A percentile compares a stretch with the other conserved stretches of the same genome.
Conservation (phyloP, 2,329 filamentous ascomycete genomes). For the Diplodia seriata region DNA sequence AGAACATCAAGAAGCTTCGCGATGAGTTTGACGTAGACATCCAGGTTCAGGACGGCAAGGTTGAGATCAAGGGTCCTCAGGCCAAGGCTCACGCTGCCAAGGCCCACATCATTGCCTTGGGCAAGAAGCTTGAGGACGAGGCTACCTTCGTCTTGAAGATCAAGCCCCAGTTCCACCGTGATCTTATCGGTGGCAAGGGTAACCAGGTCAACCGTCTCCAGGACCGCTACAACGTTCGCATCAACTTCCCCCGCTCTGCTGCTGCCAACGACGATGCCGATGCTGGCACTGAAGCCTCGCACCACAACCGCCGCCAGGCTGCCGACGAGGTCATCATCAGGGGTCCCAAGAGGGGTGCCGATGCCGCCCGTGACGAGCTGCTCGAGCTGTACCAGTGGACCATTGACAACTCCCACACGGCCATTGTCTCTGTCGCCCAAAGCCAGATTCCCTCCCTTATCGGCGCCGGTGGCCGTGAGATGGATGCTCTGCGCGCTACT, state of each 20-base stretch:
- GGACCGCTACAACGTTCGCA: slow-evolving; percentile 89
- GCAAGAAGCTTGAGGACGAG: slow-evolving; percentile 88
- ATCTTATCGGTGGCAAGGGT: slow-evolving; percentile 89
- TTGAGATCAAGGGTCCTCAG: slow-evolving; percentile 94
- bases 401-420: slow-evolving; percentile 83
- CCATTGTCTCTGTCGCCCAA: slow-evolving; percentile 83
- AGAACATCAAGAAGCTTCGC: slow-evolving; percentile 72
- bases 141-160: slow-evolving; percentile 86
- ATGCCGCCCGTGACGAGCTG: slow-evolving; percentile 90
- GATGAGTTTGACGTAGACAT: slow-evolving; percentile 78
- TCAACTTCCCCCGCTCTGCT: slow-evolving; percentile 85
- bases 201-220: slow-evolving; percentile 90
- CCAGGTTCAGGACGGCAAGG: slow-evolving; percentile 90
- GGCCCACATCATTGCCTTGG: slow-evolving; percentile 78
- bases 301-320: slow-evolving; percentile 72
- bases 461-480: slow-evolving; percentile 84
- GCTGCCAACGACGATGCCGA: slow-evolving; percentile 74
- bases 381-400: slow-evolving; percentile 87
- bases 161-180: slow-evolving; percentile 90
- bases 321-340: slow-evolving; percentile 89
- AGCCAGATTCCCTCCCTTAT: slow-evolving; percentile 94
- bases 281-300: slow-evolving; percentile 59
- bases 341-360: slow-evolving; percentile 90
- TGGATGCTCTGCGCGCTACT: slow-evolving; percentile 84
- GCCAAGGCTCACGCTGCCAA: slow-evolving; percentile 90